A percentile compares a stretch with the other conserved stretches of the same genome.
phyloP scores from a whole-genome alignment of 2,329 filamentous ascomycete genomes.

The Epichloe sp. region DNA sequence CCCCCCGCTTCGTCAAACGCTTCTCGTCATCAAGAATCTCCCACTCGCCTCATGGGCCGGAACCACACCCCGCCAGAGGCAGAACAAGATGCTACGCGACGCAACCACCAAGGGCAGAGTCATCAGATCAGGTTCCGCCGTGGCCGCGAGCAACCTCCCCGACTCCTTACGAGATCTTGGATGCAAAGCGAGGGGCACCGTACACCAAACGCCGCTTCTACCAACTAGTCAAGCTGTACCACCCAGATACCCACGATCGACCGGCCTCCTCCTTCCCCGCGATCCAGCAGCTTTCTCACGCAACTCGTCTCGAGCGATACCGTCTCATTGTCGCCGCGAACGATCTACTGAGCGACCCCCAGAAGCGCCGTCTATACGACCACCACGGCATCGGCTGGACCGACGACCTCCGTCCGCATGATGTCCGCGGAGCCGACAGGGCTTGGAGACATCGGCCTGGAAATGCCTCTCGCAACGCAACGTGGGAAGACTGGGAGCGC shows the following conservation, averaged over 20 bases:
- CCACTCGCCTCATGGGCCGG: neutral
- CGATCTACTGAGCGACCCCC: conserved; percentile 70
- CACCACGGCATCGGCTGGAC: conserved; percentile 70
- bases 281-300: conserved; percentile 26
- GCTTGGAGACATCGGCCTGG: conserved; percentile 36
- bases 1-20: neutral
- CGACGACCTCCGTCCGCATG: conserved; percentile 36
- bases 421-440: conserved; percentile 31
- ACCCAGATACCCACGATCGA: conserved; percentile 57
- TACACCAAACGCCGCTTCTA: conserved; percentile 83
- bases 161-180: conserved; percentile 86
- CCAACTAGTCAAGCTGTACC: conserved; percentile 88
- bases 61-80: neutral
- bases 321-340: conserved; percentile 79
- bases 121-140: conserved; percentile 7
- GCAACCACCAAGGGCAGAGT: neutral
- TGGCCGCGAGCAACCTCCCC: conserved; percentile 42
- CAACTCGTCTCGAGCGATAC: conserved; percentile 73
- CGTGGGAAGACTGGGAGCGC: conserved; percentile 95
- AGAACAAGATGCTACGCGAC: conserved; percentile 2
- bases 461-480: conserved; percentile 57
- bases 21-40: neutral
- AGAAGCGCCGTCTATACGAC: conserved; percentile 73
- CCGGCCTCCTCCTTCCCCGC: conserved; percentile 5
- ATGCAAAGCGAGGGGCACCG: conserved; percentile 39